Base-by-base conservation (phyloP, 495 filamentous ascomycete genomes). In the Penicillium dipodomyicola region DNA sequence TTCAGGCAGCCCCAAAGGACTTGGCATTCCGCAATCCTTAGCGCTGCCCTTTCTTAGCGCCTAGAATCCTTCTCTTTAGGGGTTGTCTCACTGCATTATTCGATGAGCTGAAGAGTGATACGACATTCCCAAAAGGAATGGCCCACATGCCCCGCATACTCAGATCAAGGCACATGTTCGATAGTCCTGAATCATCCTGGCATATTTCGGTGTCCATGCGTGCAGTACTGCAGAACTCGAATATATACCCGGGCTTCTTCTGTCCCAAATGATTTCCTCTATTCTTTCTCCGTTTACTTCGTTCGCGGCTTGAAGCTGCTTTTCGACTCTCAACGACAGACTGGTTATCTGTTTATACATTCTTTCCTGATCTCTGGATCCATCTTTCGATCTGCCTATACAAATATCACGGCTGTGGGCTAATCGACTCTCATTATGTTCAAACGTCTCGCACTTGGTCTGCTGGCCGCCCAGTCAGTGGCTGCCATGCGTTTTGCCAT, bases 401-500 rank as follows among this genome's bases (percentile, higher is more conserved):
- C 15, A 35, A 2, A 6, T 27, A 19, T 30, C 44, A 27, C 37
- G 17, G 25, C 39, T 33, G 0, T 27, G 25, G 17, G 12, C 17
- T 53, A 23, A 30, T 3, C 30, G 20, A 23, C 15, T 35, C 35
- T 49, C 35, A 60, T n/a, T 30, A 73, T 75, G 69, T 54, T 70
- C 25, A 73, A 71, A 56, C 40, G 53, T 3, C 47, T 69, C 52
- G 58, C 65, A 17, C 54, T 73, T 39, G 67, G 63, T 65, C 69
- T 72, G 2, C 49, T 73, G 65, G 69, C 68, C 63, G 57, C 63
- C 43, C 69, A 73, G 39, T 62, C 56, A 39, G 72, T 62, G 37
- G 56, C 63, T 19, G 61, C 59, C 12, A 32, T 67, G 15, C 65
- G 67, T 30, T 73, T 77, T 44, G 68, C 55, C 37, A 76, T 75